A percentile compares a stretch with the other conserved stretches of the same genome.
phyloP scores from a whole-genome alignment of 2,329 filamentous ascomycete genomes.

The Xylariaceae sp. region DNA sequence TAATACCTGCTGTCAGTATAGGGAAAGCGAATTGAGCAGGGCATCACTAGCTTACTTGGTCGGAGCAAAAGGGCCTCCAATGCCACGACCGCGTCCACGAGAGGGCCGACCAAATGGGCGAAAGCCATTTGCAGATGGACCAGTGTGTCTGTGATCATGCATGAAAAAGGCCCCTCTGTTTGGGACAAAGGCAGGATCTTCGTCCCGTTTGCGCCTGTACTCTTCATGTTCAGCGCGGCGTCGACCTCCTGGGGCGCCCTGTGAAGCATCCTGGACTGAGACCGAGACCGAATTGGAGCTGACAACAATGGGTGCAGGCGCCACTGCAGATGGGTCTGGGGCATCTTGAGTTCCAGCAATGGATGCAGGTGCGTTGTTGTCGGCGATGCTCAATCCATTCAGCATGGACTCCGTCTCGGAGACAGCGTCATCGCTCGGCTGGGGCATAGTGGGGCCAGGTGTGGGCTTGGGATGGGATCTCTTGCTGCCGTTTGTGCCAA shows the following conservation, averaged over 20 bases:
- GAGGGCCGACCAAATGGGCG: slow-evolving; percentile 63
- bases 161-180: slow-evolving; percentile 95
- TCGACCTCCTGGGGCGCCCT: slow-evolving; percentile 60
- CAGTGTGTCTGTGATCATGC: slow-evolving; percentile 82
- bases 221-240: slow-evolving; percentile 84
- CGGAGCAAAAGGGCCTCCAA: slow-evolving; percentile 54
- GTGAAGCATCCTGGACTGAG: slow-evolving; percentile 38
- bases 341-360: slow-evolving; percentile 44
- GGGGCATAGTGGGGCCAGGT: slow-evolving; percentile 30
- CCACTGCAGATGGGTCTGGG: slow-evolving; percentile 36
- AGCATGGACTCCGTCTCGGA: slow-evolving; percentile 57
- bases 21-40: slow-evolving; percentile 1
- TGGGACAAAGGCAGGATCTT: slow-evolving; percentile 88
- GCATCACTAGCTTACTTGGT: slow-evolving; percentile 51
- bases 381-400: slow-evolving; percentile 46
- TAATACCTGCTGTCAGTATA: slow-evolving; percentile 21
- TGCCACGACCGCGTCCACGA: slow-evolving; percentile 55
- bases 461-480: slow-evolving; percentile 28
- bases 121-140: slow-evolving; percentile 73
- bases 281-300: slow-evolving; percentile 45
- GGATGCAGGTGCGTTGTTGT: slow-evolving; percentile 37
- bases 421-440: slow-evolving; percentile 36
- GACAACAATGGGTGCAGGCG: slow-evolving; percentile 48
- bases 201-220: slow-evolving; percentile 79
- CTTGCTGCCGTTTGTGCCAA: slow-evolving; percentile 34